A percentile compares a stretch with the other conserved stretches of the same genome.
Conservation (phyloP, 495 filamentous ascomycete species). For the Chaetomium cochliodes region DNA sequence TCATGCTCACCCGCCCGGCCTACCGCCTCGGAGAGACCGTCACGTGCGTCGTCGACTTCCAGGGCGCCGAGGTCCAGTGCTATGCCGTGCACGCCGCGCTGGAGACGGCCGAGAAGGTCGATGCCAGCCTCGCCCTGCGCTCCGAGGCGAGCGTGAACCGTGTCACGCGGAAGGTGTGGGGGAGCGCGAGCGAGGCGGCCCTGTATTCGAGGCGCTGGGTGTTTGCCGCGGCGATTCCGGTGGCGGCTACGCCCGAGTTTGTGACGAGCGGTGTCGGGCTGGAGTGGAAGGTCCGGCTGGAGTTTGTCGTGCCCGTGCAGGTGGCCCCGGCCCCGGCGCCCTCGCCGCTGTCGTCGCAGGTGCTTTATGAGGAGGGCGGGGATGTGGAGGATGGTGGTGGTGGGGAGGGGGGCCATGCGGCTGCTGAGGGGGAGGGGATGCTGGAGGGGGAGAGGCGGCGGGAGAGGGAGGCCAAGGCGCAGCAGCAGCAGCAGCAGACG, state of each 20-base stretch:
- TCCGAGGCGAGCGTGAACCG: slow-evolving; percentile 78
- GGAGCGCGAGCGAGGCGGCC: slow-evolving; percentile 71
- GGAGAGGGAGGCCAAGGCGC: not conserved
- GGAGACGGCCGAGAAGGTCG: slow-evolving; percentile 77
- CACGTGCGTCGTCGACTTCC: slow-evolving; percentile 78
- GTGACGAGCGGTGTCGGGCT: slow-evolving; percentile 80
- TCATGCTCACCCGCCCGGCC: slow-evolving; percentile 85
- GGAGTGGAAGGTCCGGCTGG: slow-evolving; percentile 82
- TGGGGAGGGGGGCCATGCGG: not conserved
- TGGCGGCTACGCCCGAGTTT: slow-evolving; percentile 79
- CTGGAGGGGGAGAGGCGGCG: slow-evolving; percentile 4
- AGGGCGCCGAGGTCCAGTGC: slow-evolving; percentile 67
- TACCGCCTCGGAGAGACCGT: slow-evolving; percentile 89
- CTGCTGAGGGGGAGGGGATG: not conserved
- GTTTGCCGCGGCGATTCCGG: slow-evolving; percentile 78
- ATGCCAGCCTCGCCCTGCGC: slow-evolving; percentile 75
- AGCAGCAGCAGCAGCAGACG: slow-evolving; percentile 9
- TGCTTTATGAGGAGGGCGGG: slow-evolving; percentile 14
- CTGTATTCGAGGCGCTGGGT: slow-evolving; percentile 74
- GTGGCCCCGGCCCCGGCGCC: slow-evolving; percentile 7
- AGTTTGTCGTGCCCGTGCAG: slow-evolving; percentile 71
- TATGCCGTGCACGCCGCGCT: slow-evolving; percentile 75
- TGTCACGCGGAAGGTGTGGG: slow-evolving; percentile 78
- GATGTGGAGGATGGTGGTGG: slow-evolving; percentile 5
- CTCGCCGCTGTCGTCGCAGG: slow-evolving; percentile 3